These are phyloP conservation scores for Rhodotorula paludigena DNA, from an alignment of 768 basidiomycete species.

Conservation along the genomic window DNA sequence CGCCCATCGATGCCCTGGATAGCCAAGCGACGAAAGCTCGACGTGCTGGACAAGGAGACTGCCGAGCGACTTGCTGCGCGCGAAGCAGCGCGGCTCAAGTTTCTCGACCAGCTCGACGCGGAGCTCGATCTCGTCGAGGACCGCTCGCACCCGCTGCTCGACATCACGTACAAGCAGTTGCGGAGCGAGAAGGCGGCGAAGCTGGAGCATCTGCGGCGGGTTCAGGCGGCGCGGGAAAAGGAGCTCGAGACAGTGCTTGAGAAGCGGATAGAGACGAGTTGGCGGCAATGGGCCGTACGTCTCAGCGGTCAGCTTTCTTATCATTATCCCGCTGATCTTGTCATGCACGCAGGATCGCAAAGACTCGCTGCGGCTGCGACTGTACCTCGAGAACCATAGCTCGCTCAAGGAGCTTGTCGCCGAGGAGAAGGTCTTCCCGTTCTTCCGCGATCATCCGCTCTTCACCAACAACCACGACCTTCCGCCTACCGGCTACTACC, in stretches of 20 bases:
- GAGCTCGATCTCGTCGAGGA: conserved; percentile 9
- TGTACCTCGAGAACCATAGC: conserved; percentile 22
- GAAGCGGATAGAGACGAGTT: not conserved
- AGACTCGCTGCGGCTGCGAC: conserved; percentile 11
- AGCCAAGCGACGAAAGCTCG: conserved; percentile 25
- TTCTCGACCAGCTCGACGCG: conserved; percentile 22
- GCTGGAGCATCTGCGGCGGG: conserved; percentile 5
- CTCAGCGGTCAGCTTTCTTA: no score
- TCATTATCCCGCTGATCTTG: not conserved
- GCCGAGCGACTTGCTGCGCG: conserved; percentile 3
- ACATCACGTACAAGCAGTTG: not conserved
- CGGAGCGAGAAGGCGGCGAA: conserved; percentile 18
- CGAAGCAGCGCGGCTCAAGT: not conserved
- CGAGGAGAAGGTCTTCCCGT: conserved; percentile 23
- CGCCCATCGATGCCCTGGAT: no score
- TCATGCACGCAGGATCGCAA: conserved; percentile 3
- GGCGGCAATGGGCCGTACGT: conserved; percentile 28
- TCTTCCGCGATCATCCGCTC: conserved; percentile 32
- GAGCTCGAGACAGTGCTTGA: not conserved
- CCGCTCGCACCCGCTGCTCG: conserved; percentile 23
- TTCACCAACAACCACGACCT: conserved; percentile 27
- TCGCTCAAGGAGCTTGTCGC: conserved; percentile 20
- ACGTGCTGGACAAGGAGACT: not conserved
- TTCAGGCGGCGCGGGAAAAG: conserved; percentile 7
- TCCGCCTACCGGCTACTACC: conserved; percentile 20